Evolutionary conservation across 305 asterid genomes (phyloP).

Genomic region (Fraxinus dipetala): DNA sequence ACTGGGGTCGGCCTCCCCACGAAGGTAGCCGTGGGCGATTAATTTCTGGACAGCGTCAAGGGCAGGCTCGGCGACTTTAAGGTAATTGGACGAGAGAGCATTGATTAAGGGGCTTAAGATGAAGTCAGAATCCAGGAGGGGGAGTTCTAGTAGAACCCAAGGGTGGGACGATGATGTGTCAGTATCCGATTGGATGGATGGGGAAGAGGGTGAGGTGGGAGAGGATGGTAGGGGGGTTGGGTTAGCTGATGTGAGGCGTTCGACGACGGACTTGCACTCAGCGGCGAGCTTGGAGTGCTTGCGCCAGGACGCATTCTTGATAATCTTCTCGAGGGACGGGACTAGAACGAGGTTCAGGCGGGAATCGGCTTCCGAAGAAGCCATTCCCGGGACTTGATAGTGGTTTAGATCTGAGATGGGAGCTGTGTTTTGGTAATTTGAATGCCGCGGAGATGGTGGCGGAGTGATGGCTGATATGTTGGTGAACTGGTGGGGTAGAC

Average conservation of each 20-base stretch:
- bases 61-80: constrained; percentile 81
- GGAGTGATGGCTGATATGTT: constrained; percentile 5
- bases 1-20: constrained; percentile 76
- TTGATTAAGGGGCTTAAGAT: constrained; percentile 68
- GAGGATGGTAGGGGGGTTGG: constrained; percentile 33
- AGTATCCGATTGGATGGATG: constrained; percentile 51
- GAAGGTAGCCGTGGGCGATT: constrained; percentile 78
- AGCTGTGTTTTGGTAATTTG: not conserved
- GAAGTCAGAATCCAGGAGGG: constrained; percentile 70
- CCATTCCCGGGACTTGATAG: constrained; percentile 70
- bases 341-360: constrained; percentile 61
- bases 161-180: constrained; percentile 42
- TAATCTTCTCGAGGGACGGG: constrained; percentile 83
- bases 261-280: constrained; percentile 86
- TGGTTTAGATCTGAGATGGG: constrained; percentile 5
- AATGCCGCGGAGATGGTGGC: not conserved
- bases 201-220: constrained; percentile 46
- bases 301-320: constrained; percentile 86
- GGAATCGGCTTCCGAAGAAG: constrained; percentile 96
- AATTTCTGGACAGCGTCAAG: constrained; percentile 87
- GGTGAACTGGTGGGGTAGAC: not conserved
- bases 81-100: constrained; percentile 58
- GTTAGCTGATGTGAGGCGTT: constrained; percentile 55
- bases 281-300: constrained; percentile 88
- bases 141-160: constrained; percentile 71